Evolutionary conservation across 352 stramenopile species (phyloP).

Genomic region (Phytophthora pinifolia): DNA sequence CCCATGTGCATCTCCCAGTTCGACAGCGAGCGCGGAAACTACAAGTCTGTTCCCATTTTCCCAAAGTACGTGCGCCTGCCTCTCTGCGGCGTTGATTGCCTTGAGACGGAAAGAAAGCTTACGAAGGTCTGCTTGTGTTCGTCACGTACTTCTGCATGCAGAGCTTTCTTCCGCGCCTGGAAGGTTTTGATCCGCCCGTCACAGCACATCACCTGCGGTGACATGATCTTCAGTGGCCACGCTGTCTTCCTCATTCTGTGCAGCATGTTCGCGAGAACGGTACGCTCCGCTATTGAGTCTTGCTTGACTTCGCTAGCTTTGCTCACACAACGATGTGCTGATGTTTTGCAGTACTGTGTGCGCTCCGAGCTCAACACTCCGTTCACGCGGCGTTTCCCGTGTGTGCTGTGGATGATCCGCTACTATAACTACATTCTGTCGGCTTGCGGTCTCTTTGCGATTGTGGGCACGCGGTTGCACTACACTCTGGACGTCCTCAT

Average conservation of each 20-base stretch:
- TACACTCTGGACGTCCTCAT: constrained; percentile 89
- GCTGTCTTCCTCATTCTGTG: constrained; percentile 86
- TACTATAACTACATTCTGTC: constrained; percentile 75
- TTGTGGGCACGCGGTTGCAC: constrained; percentile 83
- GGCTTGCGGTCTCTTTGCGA: constrained; percentile 75
- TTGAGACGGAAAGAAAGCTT: background rate
- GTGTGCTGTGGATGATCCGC: constrained; percentile 76
- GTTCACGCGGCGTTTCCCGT: constrained; percentile 76
- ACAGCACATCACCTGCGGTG: constrained; percentile 87
- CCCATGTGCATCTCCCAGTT: constrained; percentile 89
- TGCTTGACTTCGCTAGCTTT: background rate
- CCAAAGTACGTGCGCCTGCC: constrained; percentile 54
- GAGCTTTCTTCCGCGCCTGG: constrained; percentile 73
- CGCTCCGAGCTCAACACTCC: constrained; percentile 82
- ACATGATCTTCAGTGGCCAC: constrained; percentile 90
- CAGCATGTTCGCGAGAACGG: constrained; percentile 77
- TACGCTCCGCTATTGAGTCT: constrained; percentile 23
- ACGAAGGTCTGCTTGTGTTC: background rate
- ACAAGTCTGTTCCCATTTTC: constrained; percentile 88
- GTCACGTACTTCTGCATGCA: too few relatives aligned
- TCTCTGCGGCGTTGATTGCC: background rate
- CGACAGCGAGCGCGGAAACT: constrained; percentile 53
- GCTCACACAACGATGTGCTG: constrained; percentile 9
- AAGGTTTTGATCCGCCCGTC: constrained; percentile 84
- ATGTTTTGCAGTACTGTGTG: constrained; percentile 66